A percentile compares a stretch with the other conserved stretches of the same genome.
Evolutionary conservation across 441 rosid species (phyloP).

Genomic region (Omphalea diandra): DNA sequence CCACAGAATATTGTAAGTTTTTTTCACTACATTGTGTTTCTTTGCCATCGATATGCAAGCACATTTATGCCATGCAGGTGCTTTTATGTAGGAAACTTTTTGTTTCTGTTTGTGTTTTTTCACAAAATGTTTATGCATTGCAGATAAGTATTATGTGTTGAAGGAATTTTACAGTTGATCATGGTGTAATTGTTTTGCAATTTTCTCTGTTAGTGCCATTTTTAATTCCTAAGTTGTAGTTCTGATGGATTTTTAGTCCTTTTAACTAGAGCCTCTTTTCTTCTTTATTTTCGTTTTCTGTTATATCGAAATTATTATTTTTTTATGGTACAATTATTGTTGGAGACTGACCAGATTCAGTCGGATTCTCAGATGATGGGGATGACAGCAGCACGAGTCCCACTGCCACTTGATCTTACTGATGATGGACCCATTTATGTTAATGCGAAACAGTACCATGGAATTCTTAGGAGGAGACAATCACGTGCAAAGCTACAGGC

Average conservation of each 20-base stretch:
- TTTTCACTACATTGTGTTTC: background rate
- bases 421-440: conserved; percentile 46
- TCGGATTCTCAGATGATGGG: conserved; percentile 38
- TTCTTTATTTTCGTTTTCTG: background rate
- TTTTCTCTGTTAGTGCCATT: background rate
- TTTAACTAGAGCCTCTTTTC: background rate
- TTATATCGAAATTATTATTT: background rate
- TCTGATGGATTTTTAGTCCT: background rate
- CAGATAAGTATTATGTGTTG: background rate
- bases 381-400: conserved; percentile 32
- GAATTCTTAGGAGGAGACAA: conserved; percentile 48
- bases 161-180: background rate
- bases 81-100: background rate
- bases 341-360: conserved; percentile 25
- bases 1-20: conserved; percentile 39
- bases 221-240: background rate
- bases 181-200: background rate
- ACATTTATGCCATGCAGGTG: background rate
- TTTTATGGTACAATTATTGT: background rate
- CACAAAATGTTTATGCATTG: background rate
- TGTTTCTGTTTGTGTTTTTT: background rate
- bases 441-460: conserved; percentile 51
- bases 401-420: conserved; percentile 40
- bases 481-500: conserved; percentile 50
- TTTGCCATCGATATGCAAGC: background rate